phyloP scores from a whole-genome alignment of 2,329 filamentous ascomycete genomes.

The Botrytis cinerea region DNA sequence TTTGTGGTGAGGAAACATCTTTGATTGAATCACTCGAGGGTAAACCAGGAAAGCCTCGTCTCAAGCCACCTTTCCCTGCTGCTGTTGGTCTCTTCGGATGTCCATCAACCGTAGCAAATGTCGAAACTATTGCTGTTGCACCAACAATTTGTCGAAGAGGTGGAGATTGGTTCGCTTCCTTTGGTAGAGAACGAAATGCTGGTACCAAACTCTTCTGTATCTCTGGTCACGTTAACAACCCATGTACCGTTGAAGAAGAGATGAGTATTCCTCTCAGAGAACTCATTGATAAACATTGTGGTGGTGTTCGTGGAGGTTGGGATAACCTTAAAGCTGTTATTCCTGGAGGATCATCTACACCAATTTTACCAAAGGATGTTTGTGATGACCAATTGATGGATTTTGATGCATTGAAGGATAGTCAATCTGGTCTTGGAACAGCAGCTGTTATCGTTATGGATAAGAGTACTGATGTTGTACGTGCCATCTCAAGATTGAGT shows the following conservation, averaged over 20 bases:
- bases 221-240: slow-evolving; percentile 98
- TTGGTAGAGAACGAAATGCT: slow-evolving; percentile 93
- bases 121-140: slow-evolving; percentile 93
- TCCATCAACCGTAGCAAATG: slow-evolving; percentile 96
- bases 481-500: slow-evolving; percentile 86
- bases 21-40: slow-evolving; percentile 97
- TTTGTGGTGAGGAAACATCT: slow-evolving; percentile 97
- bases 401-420: slow-evolving; percentile 97
- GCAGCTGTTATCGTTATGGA: slow-evolving; percentile 99
- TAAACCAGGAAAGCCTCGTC: slow-evolving; percentile 95
- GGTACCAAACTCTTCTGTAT: slow-evolving; percentile 99
- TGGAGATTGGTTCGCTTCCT: slow-evolving; percentile 87
- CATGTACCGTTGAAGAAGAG: slow-evolving; percentile 96
- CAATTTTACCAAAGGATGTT: slow-evolving; percentile 84
- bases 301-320: slow-evolving; percentile 94
- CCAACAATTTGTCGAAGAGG: slow-evolving; percentile 95
- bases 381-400: slow-evolving; percentile 99
- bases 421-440: slow-evolving; percentile 93
- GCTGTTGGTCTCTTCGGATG: slow-evolving; percentile 97
- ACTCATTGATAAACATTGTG: slow-evolving; percentile 97
- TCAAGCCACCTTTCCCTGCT: slow-evolving; percentile 98
- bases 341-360: slow-evolving; percentile 93
- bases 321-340: slow-evolving; percentile 96
- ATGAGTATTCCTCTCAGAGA: slow-evolving; percentile 97
- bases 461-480: slow-evolving; percentile 93